phyloP scores from a whole-genome alignment of 768 basidiomycete species.

The Pholiota conissans region DNA sequence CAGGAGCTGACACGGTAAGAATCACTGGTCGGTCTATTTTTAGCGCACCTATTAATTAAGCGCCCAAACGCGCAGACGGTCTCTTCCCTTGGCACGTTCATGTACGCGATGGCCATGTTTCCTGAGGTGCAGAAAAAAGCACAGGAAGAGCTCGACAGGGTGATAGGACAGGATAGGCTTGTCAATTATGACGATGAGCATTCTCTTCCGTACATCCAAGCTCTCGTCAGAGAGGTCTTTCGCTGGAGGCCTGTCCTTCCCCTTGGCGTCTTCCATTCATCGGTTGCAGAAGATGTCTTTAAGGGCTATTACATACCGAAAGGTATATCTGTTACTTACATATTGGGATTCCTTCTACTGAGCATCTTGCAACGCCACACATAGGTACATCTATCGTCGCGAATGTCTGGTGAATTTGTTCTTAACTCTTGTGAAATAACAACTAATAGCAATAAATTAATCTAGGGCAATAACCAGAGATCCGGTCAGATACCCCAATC shows the following conservation, averaged over 20 bases:
- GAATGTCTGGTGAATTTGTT: background rate
- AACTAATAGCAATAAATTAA: too few relatives aligned
- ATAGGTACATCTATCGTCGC: background rate
- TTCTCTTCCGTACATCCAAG: background rate
- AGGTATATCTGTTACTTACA: background rate
- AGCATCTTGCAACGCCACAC: too few relatives aligned
- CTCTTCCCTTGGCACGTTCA: background rate
- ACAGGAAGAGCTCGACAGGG: background rate
- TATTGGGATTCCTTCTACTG: background rate
- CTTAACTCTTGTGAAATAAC: background rate
- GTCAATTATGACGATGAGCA: background rate
- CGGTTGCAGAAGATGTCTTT: background rate
- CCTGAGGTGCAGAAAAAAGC: background rate
- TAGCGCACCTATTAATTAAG: background rate
- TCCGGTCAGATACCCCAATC: constrained; percentile 20
- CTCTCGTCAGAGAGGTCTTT: background rate
- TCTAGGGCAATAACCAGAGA: constrained; percentile 23
- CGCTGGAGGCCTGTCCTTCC: constrained; percentile 2
- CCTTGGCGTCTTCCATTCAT: background rate
- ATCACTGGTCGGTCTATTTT: background rate
- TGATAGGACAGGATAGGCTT: background rate
- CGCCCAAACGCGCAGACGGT: background rate
- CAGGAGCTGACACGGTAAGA: background rate
- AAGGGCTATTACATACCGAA: constrained; percentile 5
- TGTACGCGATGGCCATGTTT: background rate